These are phyloP conservation scores for Epichloe gansuensis DNA, from an alignment of 2,329 filamentous ascomycete genomes.

Conservation along the genomic window DNA sequence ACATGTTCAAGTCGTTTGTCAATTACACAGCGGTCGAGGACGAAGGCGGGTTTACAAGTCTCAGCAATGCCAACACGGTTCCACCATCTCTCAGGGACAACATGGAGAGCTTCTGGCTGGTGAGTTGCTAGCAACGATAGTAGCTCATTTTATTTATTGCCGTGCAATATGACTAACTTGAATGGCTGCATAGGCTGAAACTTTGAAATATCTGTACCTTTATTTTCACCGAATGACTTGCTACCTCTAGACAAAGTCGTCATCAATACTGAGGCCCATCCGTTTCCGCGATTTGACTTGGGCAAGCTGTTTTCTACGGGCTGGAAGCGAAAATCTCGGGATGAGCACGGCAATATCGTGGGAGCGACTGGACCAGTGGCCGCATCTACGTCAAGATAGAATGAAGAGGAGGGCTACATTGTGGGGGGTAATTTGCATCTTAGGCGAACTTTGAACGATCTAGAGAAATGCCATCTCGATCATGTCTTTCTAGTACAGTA, in stretches of 20 bases:
- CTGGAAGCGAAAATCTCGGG: constrained; percentile 61
- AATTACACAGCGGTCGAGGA: constrained; percentile 72
- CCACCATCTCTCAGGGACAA: constrained; percentile 68
- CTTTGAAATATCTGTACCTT: constrained; percentile 93
- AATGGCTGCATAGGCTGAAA: constrained; percentile 57
- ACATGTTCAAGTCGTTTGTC: constrained; percentile 91
- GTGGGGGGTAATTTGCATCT: neutral
- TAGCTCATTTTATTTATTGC: neutral
- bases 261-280: constrained; percentile 92
- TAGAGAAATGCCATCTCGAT: neutral
- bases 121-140: constrained; percentile 29
- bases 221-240: constrained; percentile 76
- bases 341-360: constrained; percentile 29
- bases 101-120: constrained; percentile 99
- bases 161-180: constrained; percentile 3
- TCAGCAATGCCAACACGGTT: constrained; percentile 60
- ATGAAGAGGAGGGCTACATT: neutral
- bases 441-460: neutral
- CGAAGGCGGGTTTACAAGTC: constrained; percentile 68
- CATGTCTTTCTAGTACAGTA: neutral
- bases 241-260: constrained; percentile 79
- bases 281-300: constrained; percentile 77
- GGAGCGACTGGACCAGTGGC: neutral
- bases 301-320: constrained; percentile 66
- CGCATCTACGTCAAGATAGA: neutral